Evolutionary conservation across 148 eudicot species (phyloP).

Genomic region (Amaranthus cruentus): DNA sequence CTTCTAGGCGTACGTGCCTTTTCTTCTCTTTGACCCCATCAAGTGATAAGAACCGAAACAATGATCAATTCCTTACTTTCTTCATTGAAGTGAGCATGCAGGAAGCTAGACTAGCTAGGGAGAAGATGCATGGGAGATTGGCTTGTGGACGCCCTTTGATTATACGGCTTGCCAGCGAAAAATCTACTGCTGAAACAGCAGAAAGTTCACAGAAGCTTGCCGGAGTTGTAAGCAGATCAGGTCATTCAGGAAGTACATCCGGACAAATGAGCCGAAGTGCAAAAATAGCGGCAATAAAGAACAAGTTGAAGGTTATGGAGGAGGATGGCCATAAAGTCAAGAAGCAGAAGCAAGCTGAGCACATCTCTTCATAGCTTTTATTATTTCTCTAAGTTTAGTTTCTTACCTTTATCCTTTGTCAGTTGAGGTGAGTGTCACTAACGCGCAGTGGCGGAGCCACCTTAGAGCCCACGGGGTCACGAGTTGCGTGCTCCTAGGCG

Average conservation of each 20-base stretch:
- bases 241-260: constrained; percentile 31
- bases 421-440: neutral
- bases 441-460: neutral
- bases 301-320: constrained; percentile 78
- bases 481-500: too few species aligned
- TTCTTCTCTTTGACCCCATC: constrained; percentile 21
- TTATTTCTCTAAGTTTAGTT: neutral
- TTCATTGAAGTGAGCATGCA: constrained; percentile 89
- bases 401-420: neutral
- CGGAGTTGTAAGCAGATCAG: constrained; percentile 32
- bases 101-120: constrained; percentile 90
- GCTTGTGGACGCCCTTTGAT: constrained; percentile 84
- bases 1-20: neutral
- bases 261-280: constrained; percentile 65
- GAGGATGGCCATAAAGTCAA: constrained; percentile 52
- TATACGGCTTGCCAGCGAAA: constrained; percentile 81
- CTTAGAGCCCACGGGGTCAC: too few species aligned
- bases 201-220: constrained; percentile 32
- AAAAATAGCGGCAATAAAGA: constrained; percentile 86
- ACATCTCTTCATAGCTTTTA: constrained; percentile 7
- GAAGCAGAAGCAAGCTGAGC: constrained; percentile 54
- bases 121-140: constrained; percentile 82
- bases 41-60: too few species aligned
- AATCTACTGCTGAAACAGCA: constrained; percentile 34
- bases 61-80: constrained; percentile 23